These are phyloP conservation scores for Cladosporium phlei DNA, from an alignment of 2,329 filamentous ascomycete species.

Conservation along the genomic window DNA sequence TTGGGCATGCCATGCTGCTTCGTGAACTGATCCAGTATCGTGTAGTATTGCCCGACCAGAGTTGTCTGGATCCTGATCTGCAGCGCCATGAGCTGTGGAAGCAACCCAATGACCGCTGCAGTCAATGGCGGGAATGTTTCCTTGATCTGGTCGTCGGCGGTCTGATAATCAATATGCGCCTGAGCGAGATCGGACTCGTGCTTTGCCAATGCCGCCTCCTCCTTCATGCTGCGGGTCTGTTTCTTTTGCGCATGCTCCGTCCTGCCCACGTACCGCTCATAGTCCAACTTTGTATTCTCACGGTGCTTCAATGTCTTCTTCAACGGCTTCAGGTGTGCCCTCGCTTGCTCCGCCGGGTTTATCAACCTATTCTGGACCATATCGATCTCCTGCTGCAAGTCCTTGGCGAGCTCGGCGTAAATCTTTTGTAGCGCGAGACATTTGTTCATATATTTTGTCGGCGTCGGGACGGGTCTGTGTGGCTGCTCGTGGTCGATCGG, in stretches of 20 bases:
- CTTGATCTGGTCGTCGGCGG: slow-evolving; percentile 69
- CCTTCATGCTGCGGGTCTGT: slow-evolving; percentile 63
- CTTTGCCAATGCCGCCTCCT: slow-evolving; percentile 66
- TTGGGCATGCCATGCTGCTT: slow-evolving; percentile 64
- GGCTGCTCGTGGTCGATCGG: slow-evolving; percentile 50
- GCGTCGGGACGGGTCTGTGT: slow-evolving; percentile 56
- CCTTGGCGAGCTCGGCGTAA: slow-evolving; percentile 66
- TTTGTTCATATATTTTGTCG: slow-evolving; percentile 58
- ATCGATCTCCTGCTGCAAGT: slow-evolving; percentile 65
- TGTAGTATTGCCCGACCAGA: slow-evolving; percentile 73
- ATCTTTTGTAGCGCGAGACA: slow-evolving; percentile 61
- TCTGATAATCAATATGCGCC: slow-evolving; percentile 64
- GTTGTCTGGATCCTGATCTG: slow-evolving; percentile 75
- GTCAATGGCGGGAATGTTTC: slow-evolving; percentile 68
- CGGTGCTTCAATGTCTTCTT: slow-evolving; percentile 81
- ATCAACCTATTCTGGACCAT: slow-evolving; percentile 68
- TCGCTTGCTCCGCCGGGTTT: slow-evolving; percentile 64
- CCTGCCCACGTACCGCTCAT: slow-evolving; percentile 69
- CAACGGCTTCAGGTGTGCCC: slow-evolving; percentile 63
- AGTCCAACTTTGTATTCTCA: slow-evolving; percentile 77
- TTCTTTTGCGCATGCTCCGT: slow-evolving; percentile 68
- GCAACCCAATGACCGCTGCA: slow-evolving; percentile 64
- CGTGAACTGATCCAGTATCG: slow-evolving; percentile 68
- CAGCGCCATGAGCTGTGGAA: slow-evolving; percentile 64
- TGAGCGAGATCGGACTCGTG: slow-evolving; percentile 64